phyloP scores from a whole-genome alignment of 2,329 filamentous ascomycete genomes.

The Xylariaceae sp. region DNA sequence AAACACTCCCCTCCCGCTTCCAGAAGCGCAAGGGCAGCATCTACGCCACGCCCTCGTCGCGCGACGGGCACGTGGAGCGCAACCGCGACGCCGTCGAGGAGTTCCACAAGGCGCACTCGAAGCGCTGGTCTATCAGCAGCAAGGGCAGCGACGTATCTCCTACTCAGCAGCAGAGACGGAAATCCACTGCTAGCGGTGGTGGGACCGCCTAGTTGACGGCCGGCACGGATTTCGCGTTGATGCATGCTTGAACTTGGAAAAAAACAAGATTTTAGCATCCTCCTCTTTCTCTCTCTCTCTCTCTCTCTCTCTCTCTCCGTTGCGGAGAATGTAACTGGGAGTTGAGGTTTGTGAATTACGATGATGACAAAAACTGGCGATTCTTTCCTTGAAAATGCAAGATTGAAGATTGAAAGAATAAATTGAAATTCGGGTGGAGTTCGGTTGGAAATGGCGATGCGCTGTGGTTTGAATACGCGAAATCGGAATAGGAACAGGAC shows the following conservation, averaged over 20 bases:
- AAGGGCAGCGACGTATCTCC: conserved; percentile 22
- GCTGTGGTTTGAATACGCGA: conserved; percentile 6
- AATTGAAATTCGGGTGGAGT: not conserved
- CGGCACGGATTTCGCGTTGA: not conserved
- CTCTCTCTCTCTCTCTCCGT: not conserved
- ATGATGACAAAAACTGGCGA: no score
- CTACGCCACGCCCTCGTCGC: conserved; percentile 68
- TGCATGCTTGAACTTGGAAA: not conserved
- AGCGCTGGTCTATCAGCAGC: conserved; percentile 45
- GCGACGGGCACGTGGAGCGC: conserved; percentile 68
- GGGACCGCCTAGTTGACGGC: conserved; percentile 6
- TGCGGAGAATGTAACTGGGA: no score
- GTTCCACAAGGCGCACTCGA: conserved; percentile 66
- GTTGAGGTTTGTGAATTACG: no score
- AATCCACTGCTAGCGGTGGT: conserved; percentile 16
- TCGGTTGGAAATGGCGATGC: not conserved
- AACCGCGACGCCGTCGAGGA: conserved; percentile 60
- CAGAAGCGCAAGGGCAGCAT: conserved; percentile 74
- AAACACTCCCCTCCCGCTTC: conserved; percentile 71
- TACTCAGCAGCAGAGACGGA: conserved; percentile 23
- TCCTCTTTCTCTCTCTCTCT: not conserved
- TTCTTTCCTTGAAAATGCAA: not conserved
- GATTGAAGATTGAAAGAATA: not conserved
- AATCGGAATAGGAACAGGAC: not conserved
- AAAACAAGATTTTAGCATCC: not conserved